Evolutionary conservation across 495 filamentous ascomycete species (phyloP).

Genomic region (Neurospora sp.): DNA sequence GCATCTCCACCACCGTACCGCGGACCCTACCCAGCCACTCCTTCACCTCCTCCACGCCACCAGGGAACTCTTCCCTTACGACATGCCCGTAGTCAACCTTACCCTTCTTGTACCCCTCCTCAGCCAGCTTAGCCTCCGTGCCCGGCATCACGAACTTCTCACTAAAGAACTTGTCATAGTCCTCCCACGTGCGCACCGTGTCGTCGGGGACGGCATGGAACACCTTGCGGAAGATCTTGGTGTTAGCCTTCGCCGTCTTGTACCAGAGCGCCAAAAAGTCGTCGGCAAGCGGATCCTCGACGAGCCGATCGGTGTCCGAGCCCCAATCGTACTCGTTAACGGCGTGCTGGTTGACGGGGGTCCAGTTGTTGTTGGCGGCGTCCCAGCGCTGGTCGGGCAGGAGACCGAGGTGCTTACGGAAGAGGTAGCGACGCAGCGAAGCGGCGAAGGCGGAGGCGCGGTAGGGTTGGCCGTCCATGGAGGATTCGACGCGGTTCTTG

Average conservation of each 20-base stretch:
- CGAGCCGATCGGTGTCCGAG: conserved; percentile 58
- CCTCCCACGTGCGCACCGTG: conserved; percentile 64
- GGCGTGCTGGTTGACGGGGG: conserved; percentile 54
- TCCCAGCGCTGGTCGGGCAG: conserved; percentile 59
- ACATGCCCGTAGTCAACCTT: conserved; percentile 74
- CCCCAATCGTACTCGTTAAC: conserved; percentile 74
- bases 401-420: conserved; percentile 85
- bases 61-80: conserved; percentile 65
- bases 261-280: conserved; percentile 65
- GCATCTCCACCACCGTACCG: conserved; percentile 87
- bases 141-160: conserved; percentile 57
- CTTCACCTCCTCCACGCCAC: conserved; percentile 65
- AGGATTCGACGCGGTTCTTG: conserved; percentile 52
- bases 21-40: conserved; percentile 63
- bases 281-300: conserved; percentile 62
- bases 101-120: conserved; percentile 22
- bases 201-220: conserved; percentile 90
- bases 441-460: conserved; percentile 70
- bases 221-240: conserved; percentile 69
- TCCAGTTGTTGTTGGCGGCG: conserved; percentile 58
- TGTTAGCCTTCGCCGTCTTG: conserved; percentile 64
- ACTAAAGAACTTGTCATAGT: conserved; percentile 74
- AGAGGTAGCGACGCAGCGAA: conserved; percentile 74
- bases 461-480: conserved; percentile 63
- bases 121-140: conserved; percentile 15